Evolutionary conservation across 441 rosid species (phyloP).

Genomic region (Corymbia calophylla): DNA sequence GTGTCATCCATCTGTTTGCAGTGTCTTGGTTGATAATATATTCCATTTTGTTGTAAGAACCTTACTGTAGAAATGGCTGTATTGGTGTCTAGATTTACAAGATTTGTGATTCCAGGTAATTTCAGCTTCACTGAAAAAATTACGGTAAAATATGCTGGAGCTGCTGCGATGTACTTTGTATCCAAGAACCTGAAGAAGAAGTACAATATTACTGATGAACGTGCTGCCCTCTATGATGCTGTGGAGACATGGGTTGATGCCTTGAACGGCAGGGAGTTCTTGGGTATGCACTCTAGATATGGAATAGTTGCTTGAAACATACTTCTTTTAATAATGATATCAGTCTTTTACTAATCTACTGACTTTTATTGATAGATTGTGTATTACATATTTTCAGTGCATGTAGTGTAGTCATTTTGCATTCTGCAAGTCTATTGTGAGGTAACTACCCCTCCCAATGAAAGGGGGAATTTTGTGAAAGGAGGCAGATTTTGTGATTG

Average conservation of each 20-base stretch:
- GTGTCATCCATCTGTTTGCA: not conserved
- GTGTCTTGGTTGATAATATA: not conserved
- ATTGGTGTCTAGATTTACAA: not conserved
- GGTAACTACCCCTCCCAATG: not conserved
- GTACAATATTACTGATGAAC: conserved; percentile 38
- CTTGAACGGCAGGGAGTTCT: conserved; percentile 31
- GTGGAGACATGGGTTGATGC: conserved; percentile 42
- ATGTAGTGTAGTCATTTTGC: not conserved
- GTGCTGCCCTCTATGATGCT: conserved; percentile 32
- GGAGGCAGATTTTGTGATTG: not conserved
- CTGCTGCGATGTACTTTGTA: conserved; percentile 42
- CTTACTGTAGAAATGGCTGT: not conserved
- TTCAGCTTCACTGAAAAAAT: conserved; percentile 31
- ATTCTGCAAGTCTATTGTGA: not conserved
- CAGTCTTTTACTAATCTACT: not conserved
- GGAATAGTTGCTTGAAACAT: not conserved
- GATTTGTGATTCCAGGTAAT: conserved; percentile 21
- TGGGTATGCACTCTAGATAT: conserved; percentile 16
- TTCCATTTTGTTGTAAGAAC: not conserved
- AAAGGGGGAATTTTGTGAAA: not conserved
- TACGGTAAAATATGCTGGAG: conserved; percentile 38
- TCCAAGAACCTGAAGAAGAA: conserved; percentile 42
- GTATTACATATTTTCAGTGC: not conserved
- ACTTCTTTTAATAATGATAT: not conserved
- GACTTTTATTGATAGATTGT: not conserved